These are phyloP conservation scores for Globisporangium nunn DNA, from an alignment of 352 stramenopile genomes.

Conservation along the genomic window DNA sequence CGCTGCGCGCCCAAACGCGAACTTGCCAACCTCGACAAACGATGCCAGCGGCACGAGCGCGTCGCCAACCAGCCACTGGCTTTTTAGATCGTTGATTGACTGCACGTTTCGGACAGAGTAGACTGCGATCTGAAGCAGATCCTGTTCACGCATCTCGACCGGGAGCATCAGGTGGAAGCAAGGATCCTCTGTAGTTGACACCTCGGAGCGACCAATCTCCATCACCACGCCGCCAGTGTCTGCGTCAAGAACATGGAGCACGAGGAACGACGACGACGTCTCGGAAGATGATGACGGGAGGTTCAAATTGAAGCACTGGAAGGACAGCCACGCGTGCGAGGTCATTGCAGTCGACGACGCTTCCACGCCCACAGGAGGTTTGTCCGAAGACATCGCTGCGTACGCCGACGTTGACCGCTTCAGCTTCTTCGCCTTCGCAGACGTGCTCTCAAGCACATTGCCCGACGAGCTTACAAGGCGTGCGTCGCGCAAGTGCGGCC, in stretches of 20 bases:
- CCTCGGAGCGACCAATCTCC: conserved; percentile 71
- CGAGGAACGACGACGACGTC: conserved; percentile 51
- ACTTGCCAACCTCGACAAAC: conserved; percentile 28
- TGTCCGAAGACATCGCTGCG: not conserved
- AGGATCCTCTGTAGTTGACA: conserved; percentile 63
- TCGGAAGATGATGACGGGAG: conserved; percentile 34
- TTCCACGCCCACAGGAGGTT: not conserved
- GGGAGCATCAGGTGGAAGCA: conserved; percentile 74
- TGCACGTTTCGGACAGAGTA: conserved; percentile 60
- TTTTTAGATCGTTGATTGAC: conserved; percentile 51
- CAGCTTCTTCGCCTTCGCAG: conserved; percentile 2
- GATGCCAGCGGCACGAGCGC: conserved; percentile 40
- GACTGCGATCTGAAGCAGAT: conserved; percentile 54
- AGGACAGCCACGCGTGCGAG: conserved; percentile 65
- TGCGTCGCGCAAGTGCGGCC: not conserved
- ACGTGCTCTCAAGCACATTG: conserved; percentile 2
- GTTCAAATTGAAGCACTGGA: conserved; percentile 77
- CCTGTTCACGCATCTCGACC: conserved; percentile 43
- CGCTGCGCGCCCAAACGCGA: conserved; percentile 21
- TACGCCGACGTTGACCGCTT: conserved; percentile 12
- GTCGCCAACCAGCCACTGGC: conserved; percentile 71
- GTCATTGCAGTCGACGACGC: not conserved
- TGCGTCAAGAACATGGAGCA: conserved; percentile 50
- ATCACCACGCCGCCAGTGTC: conserved; percentile 29
- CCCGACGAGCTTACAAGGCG: conserved; percentile 10